Percentiles rank a stretch among this genome's conserved stretches.
Evolutionary conservation across 768 basidiomycete species (phyloP).

Genomic region (Leccinum olivaceopallidum): DNA sequence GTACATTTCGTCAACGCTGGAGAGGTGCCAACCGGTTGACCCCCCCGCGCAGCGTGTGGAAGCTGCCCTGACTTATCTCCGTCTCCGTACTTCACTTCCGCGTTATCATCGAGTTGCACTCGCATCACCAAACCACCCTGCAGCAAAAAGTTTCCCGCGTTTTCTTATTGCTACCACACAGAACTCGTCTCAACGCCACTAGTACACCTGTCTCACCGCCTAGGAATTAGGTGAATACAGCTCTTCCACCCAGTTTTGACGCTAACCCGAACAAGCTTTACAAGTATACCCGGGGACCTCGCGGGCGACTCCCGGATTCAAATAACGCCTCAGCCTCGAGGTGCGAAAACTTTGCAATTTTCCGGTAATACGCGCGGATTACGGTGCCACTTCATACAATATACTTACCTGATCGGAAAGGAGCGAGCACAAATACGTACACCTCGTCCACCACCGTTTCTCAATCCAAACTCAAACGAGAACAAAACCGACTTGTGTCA

Average conservation of each 20-base stretch:
- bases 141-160: constrained; percentile 1
- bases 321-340: constrained; percentile 4
- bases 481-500: constrained; percentile 4
- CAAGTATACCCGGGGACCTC: constrained; percentile 2
- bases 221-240: not conserved
- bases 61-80: constrained; percentile 23
- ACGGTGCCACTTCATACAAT: not conserved
- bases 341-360: constrained; percentile 12
- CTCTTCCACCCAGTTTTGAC: not conserved
- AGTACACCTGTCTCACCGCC: constrained; percentile 1
- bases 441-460: not conserved
- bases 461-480: constrained; percentile 2
- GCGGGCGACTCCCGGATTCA: not conserved
- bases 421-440: constrained; percentile 6
- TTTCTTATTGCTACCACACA: constrained; percentile 1
- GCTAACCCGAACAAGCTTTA: not conserved
- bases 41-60: constrained; percentile 11
- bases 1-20: not conserved
- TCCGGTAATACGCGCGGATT: constrained; percentile 12
- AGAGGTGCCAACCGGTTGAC: not conserved
- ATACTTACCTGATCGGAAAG: constrained; percentile 10
- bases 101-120: not conserved
- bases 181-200: not conserved
- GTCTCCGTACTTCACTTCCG: constrained; percentile 23
- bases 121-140: constrained; percentile 1